phyloP scores from a whole-genome alignment of 345 rosid genomes.

The Salix brachista region DNA sequence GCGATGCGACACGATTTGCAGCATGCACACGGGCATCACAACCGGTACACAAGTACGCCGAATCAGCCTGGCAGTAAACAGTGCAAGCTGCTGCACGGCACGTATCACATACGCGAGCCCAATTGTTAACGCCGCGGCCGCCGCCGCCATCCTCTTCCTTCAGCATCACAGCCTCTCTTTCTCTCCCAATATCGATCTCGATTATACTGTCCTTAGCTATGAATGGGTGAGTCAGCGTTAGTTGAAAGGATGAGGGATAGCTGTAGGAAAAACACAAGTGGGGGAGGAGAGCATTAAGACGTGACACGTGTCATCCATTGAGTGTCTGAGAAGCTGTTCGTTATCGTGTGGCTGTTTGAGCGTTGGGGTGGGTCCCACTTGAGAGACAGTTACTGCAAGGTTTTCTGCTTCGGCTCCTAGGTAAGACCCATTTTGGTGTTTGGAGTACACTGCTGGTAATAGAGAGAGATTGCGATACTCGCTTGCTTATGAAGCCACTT shows the following conservation, averaged over 20 bases:
- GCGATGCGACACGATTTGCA: slow-evolving; percentile 75
- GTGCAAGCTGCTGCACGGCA: slow-evolving; percentile 70
- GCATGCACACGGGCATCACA: slow-evolving; percentile 74
- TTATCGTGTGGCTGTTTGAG: too few relatives aligned
- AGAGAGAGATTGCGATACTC: neutral
- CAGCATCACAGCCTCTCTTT: neutral
- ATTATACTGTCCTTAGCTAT: neutral
- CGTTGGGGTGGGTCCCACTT: too few relatives aligned
- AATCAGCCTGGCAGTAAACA: slow-evolving; percentile 77
- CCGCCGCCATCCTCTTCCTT: neutral
- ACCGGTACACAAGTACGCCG: slow-evolving; percentile 61
- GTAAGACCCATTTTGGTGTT: neutral
- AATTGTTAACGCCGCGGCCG: slow-evolving; percentile 28
- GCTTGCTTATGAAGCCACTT: neutral
- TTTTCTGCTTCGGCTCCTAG: slow-evolving; percentile 19
- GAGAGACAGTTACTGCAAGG: neutral
- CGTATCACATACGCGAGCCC: slow-evolving; percentile 73
- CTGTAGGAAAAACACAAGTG: neutral
- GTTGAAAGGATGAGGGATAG: slow-evolving; percentile 1
- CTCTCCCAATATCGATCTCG: neutral
- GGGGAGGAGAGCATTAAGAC: too few relatives aligned
- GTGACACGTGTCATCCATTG: too few relatives aligned
- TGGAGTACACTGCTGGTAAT: neutral
- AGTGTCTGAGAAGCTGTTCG: too few relatives aligned
- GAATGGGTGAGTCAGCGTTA: slow-evolving; percentile 1